Conservation (phyloP, 495 filamentous ascomycete genomes). For the Margaritispora aquatica region DNA sequence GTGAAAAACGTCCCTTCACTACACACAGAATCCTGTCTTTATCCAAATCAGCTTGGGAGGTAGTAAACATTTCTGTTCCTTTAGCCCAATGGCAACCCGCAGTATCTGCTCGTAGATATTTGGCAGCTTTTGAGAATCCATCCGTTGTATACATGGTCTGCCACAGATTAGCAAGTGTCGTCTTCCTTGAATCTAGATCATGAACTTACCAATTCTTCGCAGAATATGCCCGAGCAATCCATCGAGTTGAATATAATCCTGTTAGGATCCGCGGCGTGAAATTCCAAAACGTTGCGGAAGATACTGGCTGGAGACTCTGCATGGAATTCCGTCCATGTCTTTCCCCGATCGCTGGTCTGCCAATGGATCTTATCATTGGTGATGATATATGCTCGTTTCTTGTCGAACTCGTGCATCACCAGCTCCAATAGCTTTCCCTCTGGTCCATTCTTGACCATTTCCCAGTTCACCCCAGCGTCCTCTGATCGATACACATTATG, state of each 20-base stretch:
- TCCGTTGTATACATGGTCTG: slow-evolving; percentile 73
- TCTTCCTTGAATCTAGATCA: background rate
- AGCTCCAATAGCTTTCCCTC: slow-evolving; percentile 55
- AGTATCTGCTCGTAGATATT: slow-evolving; percentile 55
- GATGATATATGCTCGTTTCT: slow-evolving; percentile 70
- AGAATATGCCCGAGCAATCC: slow-evolving; percentile 54
- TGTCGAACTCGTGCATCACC: slow-evolving; percentile 68
- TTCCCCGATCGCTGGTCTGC: slow-evolving; percentile 71
- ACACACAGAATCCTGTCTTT: slow-evolving; percentile 73
- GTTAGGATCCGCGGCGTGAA: slow-evolving; percentile 73
- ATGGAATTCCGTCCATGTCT: slow-evolving; percentile 71
- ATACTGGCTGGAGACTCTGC: slow-evolving; percentile 42
- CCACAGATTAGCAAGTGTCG: slow-evolving; percentile 11
- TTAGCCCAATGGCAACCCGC: slow-evolving; percentile 80
- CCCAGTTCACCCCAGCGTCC: slow-evolving; percentile 75
- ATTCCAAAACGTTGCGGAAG: slow-evolving; percentile 47
- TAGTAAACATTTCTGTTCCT: slow-evolving; percentile 64
- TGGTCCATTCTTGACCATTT: slow-evolving; percentile 53
- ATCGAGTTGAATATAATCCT: slow-evolving; percentile 77
- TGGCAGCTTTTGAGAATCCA: slow-evolving; percentile 62
- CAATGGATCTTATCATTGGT: slow-evolving; percentile 62
- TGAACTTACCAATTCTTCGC: slow-evolving; percentile 37
- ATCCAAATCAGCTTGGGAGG: slow-evolving; percentile 49
- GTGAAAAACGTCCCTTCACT: slow-evolving; percentile 56
- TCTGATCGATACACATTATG: slow-evolving; percentile 62